A percentile compares a stretch with the other conserved stretches of the same genome.
These are phyloP conservation scores for Plasmodium vivax DNA, from an alignment of 169 alveolate genomes.

Conservation along the genomic window DNA sequence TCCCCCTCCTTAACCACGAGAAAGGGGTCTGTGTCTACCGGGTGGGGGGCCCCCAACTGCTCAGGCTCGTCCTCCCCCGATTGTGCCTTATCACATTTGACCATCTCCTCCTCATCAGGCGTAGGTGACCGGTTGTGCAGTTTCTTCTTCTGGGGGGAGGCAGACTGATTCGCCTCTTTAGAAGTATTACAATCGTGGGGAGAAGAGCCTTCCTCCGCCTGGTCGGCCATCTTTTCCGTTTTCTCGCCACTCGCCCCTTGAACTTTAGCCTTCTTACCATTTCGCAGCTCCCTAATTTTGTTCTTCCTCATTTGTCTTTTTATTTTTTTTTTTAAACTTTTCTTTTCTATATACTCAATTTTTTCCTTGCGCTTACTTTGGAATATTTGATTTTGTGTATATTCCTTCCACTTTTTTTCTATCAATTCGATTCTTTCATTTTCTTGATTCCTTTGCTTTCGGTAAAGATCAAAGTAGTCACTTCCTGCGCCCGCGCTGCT, in stretches of 20 bases:
- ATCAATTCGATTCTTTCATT: slow-evolving; percentile 74
- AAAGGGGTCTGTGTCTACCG: slow-evolving; percentile 31
- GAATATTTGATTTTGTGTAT: slow-evolving; percentile 78
- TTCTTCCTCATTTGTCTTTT: slow-evolving; percentile 78
- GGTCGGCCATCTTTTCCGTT: neutral
- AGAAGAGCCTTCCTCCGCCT: neutral
- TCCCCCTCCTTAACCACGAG: slow-evolving; percentile 61
- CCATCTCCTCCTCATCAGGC: neutral
- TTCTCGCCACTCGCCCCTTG: neutral
- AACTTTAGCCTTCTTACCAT: slow-evolving; percentile 16
- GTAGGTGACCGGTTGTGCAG: neutral
- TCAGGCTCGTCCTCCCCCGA: neutral
- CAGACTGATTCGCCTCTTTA: neutral
- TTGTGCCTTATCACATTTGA: neutral
- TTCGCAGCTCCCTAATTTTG: slow-evolving; percentile 37
- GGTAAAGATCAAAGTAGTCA: slow-evolving; percentile 81
- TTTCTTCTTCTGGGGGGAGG: neutral
- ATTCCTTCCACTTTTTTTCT: slow-evolving; percentile 77
- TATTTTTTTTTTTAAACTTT: slow-evolving; percentile 73
- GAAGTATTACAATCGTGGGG: neutral
- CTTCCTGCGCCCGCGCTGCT: slow-evolving; percentile 88
- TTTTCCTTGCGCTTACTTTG: slow-evolving; percentile 76
- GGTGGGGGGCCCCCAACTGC: neutral
- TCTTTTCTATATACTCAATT: slow-evolving; percentile 75
- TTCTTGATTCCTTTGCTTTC: slow-evolving; percentile 78